Percentiles rank a stretch among this genome's conserved stretches.
These are phyloP conservation scores for Phytophthora macrochlamydospora DNA, from an alignment of 352 stramenopile species.

Conservation along the genomic window DNA sequence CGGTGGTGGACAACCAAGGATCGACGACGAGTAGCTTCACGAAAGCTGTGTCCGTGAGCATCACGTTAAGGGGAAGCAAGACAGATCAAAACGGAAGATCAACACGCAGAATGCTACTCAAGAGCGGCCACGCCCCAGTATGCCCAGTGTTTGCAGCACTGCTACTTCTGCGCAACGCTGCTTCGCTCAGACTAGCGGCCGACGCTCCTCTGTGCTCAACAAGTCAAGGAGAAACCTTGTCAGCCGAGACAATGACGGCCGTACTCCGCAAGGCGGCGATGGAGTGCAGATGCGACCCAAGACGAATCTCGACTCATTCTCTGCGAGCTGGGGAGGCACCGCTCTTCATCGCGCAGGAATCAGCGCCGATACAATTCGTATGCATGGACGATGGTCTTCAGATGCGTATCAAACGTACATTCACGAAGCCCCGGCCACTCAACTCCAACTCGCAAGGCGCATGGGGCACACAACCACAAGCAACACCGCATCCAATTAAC, in stretches of 20 bases:
- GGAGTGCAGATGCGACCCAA: not conserved
- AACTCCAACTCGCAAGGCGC: slow-evolving; percentile 4
- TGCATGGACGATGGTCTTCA: slow-evolving; percentile 15
- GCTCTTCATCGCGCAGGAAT: slow-evolving; percentile 3
- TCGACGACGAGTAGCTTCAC: not conserved
- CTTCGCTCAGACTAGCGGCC: not conserved
- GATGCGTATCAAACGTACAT: slow-evolving; percentile 9
- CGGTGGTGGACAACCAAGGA: not conserved
- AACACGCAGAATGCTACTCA: not conserved
- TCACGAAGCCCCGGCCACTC: not conserved
- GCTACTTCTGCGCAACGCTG: not conserved
- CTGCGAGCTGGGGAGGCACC: slow-evolving; percentile 6
- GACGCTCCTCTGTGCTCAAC: slow-evolving; percentile 7
- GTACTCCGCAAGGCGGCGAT: slow-evolving; percentile 10
- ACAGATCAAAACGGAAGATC: not conserved
- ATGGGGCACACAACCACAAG: not conserved
- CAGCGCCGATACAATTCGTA: slow-evolving; percentile 5
- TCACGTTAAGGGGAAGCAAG: not conserved
- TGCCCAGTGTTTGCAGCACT: not conserved
- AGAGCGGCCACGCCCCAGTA: not conserved
- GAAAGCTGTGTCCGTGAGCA: not conserved
- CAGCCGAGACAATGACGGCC: slow-evolving; percentile 13
- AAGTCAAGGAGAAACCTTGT: not conserved
- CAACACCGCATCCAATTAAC: too few species aligned
- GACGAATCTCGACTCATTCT: slow-evolving; percentile 10